These are phyloP conservation scores for Fusarium ambrosium DNA, from an alignment of 2,329 filamentous ascomycete genomes.

Conservation along the genomic window DNA sequence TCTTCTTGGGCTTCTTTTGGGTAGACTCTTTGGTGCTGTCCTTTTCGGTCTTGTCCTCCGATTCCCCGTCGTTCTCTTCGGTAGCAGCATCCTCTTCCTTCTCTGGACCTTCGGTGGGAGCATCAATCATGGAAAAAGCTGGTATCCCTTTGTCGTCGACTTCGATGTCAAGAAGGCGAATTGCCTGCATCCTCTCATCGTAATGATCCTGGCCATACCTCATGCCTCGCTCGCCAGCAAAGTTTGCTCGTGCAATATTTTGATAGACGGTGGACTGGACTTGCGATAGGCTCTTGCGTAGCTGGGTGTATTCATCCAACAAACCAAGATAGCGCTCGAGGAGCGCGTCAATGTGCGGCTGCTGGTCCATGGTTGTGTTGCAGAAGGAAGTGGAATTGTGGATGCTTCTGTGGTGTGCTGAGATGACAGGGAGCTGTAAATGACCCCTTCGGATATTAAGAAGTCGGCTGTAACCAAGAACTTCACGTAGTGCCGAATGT, in stretches of 20 bases:
- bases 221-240: constrained; percentile 72
- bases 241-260: constrained; percentile 80
- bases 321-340: constrained; percentile 75
- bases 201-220: constrained; percentile 79
- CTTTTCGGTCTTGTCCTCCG: constrained; percentile 16
- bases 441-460: background rate
- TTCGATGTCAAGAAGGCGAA: constrained; percentile 55
- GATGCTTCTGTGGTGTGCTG: background rate
- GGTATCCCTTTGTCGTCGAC: constrained; percentile 28
- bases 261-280: constrained; percentile 70
- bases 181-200: constrained; percentile 79
- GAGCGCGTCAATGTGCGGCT: constrained; percentile 69
- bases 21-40: constrained; percentile 18
- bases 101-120: constrained; percentile 11
- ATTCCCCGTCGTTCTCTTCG: constrained; percentile 7
- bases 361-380: constrained; percentile 37
- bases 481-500: background rate
- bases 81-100: constrained; percentile 4
- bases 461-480: background rate
- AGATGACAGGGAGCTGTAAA: background rate
- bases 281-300: constrained; percentile 66
- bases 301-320: constrained; percentile 75
- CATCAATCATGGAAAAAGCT: constrained; percentile 35
- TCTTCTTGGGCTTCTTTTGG: constrained; percentile 37
- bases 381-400: background rate